Evolutionary conservation across 495 filamentous ascomycete genomes (phyloP).

Genomic region (Penicillium nucicola): DNA sequence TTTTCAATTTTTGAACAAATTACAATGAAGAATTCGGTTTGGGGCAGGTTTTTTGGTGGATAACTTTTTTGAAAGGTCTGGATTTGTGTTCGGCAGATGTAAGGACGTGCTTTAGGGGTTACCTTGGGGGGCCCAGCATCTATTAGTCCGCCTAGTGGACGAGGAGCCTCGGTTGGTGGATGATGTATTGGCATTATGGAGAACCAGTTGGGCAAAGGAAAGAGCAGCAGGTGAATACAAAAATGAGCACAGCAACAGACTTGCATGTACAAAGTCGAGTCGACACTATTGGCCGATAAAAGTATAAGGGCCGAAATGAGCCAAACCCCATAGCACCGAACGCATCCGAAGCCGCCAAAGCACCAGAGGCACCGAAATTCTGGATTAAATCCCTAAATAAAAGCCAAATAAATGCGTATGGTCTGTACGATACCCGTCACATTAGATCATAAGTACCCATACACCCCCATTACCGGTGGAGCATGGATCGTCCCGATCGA

Average conservation of each 20-base stretch:
- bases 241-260: not conserved
- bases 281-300: not conserved
- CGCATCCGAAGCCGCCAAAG: too few relatives aligned
- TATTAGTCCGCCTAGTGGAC: not conserved
- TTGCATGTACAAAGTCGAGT: not conserved
- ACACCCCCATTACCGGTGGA: slow-evolving; percentile 17
- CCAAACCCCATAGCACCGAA: not conserved
- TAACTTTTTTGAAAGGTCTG: slow-evolving; percentile 15
- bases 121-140: not conserved
- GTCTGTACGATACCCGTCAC: slow-evolving; percentile 7
- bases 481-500: slow-evolving; percentile 33
- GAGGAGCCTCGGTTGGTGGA: not conserved
- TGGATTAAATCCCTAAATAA: too few relatives aligned
- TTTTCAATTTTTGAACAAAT: slow-evolving; percentile 9
- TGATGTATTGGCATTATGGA: not conserved
- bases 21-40: not conserved
- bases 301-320: slow-evolving; percentile 1
- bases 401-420: too few relatives aligned
- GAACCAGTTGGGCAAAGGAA: too few relatives aligned
- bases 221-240: not conserved
- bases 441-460: slow-evolving; percentile 15
- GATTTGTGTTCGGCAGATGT: slow-evolving; percentile 24
- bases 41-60: not conserved
- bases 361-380: too few relatives aligned
- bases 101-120: slow-evolving; percentile 5